Evolutionary conservation across 352 stramenopile genomes (phyloP).

Genomic region (Globisporangium apiculatum): DNA sequence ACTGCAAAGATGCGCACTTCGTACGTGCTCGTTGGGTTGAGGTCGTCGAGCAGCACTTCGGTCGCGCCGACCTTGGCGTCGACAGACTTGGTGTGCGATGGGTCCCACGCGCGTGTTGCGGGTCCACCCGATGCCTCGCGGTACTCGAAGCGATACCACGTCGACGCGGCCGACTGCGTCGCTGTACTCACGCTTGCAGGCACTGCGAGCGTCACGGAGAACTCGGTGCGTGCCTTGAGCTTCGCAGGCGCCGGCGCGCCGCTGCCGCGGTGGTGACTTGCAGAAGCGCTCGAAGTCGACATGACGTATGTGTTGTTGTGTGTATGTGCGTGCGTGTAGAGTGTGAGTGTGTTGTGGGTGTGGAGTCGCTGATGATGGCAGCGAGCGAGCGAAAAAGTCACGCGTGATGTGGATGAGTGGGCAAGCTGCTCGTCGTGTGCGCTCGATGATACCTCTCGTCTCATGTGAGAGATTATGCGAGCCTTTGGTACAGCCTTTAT

Average conservation of each 20-base stretch:
- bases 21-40: constrained; percentile 86
- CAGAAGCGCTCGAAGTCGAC: neutral
- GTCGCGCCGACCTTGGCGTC: constrained; percentile 32
- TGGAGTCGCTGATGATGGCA: neutral
- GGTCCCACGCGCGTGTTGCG: constrained; percentile 14
- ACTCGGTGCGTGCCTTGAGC: constrained; percentile 70
- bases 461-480: too few species aligned
- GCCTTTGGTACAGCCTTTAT: neutral
- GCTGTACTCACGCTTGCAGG: constrained; percentile 13
- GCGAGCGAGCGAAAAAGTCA: neutral
- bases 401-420: neutral
- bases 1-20: constrained; percentile 77
- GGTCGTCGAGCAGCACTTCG: constrained; percentile 69
- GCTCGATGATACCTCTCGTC: too few species aligned
- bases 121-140: constrained; percentile 48
- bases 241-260: constrained; percentile 46
- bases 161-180: constrained; percentile 10
- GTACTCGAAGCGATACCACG: constrained; percentile 67
- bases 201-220: constrained; percentile 72
- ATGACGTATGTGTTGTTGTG: neutral
- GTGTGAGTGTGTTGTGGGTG: too few species aligned
- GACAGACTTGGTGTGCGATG: constrained; percentile 15
- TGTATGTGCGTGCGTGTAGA: too few species aligned
- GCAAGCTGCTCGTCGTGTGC: too few species aligned
- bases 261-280: neutral